Conservation (phyloP, 2,329 filamentous ascomycete genomes). For the Pyrenophora teres region DNA sequence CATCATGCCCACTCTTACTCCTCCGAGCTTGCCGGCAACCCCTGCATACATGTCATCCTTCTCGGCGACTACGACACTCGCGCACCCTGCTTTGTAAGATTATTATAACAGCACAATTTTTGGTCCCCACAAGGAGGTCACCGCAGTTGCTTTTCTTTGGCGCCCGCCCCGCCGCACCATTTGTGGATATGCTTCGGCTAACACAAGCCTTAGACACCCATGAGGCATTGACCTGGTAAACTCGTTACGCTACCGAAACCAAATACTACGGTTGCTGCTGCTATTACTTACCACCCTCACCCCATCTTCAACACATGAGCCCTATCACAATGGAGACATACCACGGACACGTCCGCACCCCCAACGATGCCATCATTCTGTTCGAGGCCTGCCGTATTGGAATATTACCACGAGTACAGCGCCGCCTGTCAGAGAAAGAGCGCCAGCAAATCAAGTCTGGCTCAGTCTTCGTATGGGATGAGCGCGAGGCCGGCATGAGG, state of each 20-base stretch:
- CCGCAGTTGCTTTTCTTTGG: not conserved
- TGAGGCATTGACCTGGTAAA: constrained; percentile 8
- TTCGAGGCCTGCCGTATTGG: constrained; percentile 95
- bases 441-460: constrained; percentile 93
- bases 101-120: not conserved
- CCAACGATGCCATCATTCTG: constrained; percentile 94
- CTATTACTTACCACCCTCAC: not conserved
- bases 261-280: not conserved
- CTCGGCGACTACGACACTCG: not conserved
- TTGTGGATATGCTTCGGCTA: constrained; percentile 5
- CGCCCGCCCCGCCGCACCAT: not conserved
- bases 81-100: not conserved
- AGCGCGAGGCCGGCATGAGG: constrained; percentile 96
- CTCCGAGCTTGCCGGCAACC: constrained; percentile 6
- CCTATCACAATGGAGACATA: constrained; percentile 83
- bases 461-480: constrained; percentile 99
- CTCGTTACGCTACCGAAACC: not conserved
- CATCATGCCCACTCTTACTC: not conserved
- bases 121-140: not conserved
- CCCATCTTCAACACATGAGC: not conserved
- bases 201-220: constrained; percentile 17
- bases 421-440: constrained; percentile 94
- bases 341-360: constrained; percentile 91
- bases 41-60: constrained; percentile 5
- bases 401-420: constrained; percentile 86